Base-by-base conservation (phyloP, 768 basidiomycete genomes). In the Podaxis sp. region DNA sequence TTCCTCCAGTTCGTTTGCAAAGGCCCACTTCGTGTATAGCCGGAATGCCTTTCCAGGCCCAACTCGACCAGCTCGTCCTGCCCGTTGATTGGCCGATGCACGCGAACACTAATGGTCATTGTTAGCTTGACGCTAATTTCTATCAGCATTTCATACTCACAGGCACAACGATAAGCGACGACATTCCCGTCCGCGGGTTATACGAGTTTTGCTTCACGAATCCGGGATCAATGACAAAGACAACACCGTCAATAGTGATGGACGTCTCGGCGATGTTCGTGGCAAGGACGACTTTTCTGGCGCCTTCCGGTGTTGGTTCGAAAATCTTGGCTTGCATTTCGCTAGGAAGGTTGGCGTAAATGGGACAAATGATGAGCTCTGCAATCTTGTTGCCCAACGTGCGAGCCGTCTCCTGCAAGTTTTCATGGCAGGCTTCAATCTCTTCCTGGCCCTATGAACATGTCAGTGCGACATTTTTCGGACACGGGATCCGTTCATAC, bases 311-410 rank as follows among this genome's bases (percentile, higher is more conserved):
- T 4, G 97, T 99, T 0, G 97, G 96, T 74, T 99, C 97, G 75
- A 99, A 99, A 61, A 99, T 99, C 78, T 98, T 97, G 40, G 95
- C 92, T 73, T 99, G 97, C 96, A 99, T 96, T 65, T 99, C 97
- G 68, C 94, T 96, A 1, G 97, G 97, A n/a, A 99, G 77, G 73
- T 97, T 99, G 65, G 97, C 97, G 70, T 99, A 99, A 64, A 99
- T 99, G 2, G 97, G 97, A 70, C 96, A 98, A 63, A 99, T 85
- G 62, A 99, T 88, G 51, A 99, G 83, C 70, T 99, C 97, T 5
- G 87, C 84, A 52, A 99, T 90, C 77, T 99, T 98, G 79, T 99
- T 98, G 19, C 96, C 96, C 0, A 99, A 80, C 0, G 96, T 91
- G 24, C 95, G 87, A 24, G 95, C 89, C 0, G 97, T 99, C 79